phyloP scores from a whole-genome alignment of 163 green algal genomes.

The Trebouxia gelatinosa region DNA sequence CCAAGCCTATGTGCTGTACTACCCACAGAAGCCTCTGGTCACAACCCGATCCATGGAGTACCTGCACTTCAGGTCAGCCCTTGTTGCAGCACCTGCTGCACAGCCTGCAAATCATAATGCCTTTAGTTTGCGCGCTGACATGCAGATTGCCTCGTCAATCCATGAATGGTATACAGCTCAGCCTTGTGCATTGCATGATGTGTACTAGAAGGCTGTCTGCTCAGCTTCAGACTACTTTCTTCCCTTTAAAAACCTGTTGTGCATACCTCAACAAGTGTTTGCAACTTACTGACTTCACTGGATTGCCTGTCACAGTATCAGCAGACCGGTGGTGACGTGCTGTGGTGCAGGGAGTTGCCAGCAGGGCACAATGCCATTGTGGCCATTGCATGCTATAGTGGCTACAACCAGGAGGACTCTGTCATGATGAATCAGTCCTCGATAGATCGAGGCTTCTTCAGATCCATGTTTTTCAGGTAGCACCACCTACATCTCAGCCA shows the following conservation, averaged over 20 bases:
- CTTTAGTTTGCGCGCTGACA: neutral
- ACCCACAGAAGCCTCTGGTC: slow-evolving; percentile 97
- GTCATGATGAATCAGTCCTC: slow-evolving; percentile 98
- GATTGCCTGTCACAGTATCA: too few relatives aligned
- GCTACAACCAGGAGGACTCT: slow-evolving; percentile 99
- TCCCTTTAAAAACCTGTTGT: neutral
- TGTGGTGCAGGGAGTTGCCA: slow-evolving; percentile 70
- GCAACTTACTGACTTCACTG: too few relatives aligned
- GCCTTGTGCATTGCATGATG: neutral
- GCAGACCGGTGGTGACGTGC: too few relatives aligned
- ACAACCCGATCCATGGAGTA: slow-evolving; percentile 96
- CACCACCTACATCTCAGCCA: too few relatives aligned
- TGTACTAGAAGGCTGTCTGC: neutral
- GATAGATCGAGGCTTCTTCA: slow-evolving; percentile 97
- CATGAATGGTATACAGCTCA: neutral
- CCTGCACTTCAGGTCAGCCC: slow-evolving; percentile 95
- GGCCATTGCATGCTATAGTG: slow-evolving; percentile 94
- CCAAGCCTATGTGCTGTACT: slow-evolving; percentile 98
- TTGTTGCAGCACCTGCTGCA: too few relatives aligned
- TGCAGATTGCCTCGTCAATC: neutral
- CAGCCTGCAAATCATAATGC: neutral
- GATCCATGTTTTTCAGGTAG: slow-evolving; percentile 94
- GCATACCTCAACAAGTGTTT: too few relatives aligned
- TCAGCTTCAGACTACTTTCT: neutral
- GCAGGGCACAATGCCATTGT: slow-evolving; percentile 91